These are phyloP conservation scores for Boletellus emodensis DNA, from an alignment of 768 basidiomycete species.

Conservation along the genomic window DNA sequence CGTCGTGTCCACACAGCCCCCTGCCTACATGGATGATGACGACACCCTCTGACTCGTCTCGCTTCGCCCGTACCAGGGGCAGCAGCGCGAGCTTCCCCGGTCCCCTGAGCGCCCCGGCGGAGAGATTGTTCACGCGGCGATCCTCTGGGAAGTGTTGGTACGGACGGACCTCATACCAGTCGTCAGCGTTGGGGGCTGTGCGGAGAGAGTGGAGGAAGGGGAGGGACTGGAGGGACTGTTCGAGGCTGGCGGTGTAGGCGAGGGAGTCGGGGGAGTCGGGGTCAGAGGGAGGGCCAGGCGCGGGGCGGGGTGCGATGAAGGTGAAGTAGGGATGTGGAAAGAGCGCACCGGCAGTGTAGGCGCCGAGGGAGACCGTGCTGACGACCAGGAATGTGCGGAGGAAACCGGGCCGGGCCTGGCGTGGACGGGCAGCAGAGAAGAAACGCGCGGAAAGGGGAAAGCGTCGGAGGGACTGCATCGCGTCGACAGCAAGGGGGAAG, in stretches of 20 bases:
- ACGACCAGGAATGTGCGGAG: constrained; percentile 20
- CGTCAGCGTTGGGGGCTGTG: constrained; percentile 42
- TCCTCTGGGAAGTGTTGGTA: constrained; percentile 68
- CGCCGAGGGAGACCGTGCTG: constrained; percentile 19
- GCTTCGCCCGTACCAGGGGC: constrained; percentile 69
- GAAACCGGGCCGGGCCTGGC: constrained; percentile 1
- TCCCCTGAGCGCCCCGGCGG: constrained; percentile 80
- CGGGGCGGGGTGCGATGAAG: constrained; percentile 70
- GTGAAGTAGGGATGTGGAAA: constrained; percentile 66
- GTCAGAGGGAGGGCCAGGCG: constrained; percentile 61
- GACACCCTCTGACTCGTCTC: constrained; percentile 71
- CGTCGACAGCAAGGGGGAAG: no score
- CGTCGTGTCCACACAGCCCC: constrained; percentile 89
- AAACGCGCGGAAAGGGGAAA: constrained; percentile 6
- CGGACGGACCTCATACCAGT: constrained; percentile 79
- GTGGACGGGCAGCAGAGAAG: constrained; percentile 14
- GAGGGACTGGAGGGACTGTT: constrained; percentile 63
- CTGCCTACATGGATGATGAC: constrained; percentile 79
- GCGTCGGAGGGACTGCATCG: constrained; percentile 6
- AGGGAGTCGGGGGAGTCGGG: constrained; percentile 55
- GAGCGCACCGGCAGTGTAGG: constrained; percentile 56
- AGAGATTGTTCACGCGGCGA: constrained; percentile 75
- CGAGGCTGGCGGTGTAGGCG: constrained; percentile 56
- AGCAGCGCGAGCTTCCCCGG: constrained; percentile 80
- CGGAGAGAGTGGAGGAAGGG: constrained; percentile 55